Evolutionary conservation across 805 yeast genomes (phyloP), one percentile per base, ranked within the genome.

Genomic region (Alloascoidea hylecoeti): DNA sequence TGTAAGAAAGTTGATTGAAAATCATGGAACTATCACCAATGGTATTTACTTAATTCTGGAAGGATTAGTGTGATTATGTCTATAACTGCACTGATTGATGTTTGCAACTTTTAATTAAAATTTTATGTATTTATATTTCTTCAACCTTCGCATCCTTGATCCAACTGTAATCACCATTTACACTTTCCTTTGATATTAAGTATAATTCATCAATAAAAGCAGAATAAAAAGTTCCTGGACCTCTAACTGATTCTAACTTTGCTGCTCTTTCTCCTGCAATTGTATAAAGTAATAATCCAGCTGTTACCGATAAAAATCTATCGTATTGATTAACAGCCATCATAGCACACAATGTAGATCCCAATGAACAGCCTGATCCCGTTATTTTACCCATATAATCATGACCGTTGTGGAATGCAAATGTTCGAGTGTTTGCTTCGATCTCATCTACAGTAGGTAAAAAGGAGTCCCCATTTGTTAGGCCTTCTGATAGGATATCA

Each of bases 321-420:
- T 60, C 56, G 5, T 46, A 46, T 4, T 49, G 54, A 38, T 55
- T 47, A 2, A 72, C 69, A 2, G 76, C 76, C 2, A 74, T 52
- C 41, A 61, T 66, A 1, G 81, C 61, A 0, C 81, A 76, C 38
- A 84, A 72, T 0, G 72, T 67, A 35, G 86, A 74, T 1, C 94
- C 94, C 30, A 85, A 56, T 0, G 89, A 71, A 44, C 95, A 85
- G 0, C 95, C 95, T 2, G 86, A 63, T 0, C 3, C 94, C 95
- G 95, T 84, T 3, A 84, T 69, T 6, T 59, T 52, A 0, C 78
- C 77, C 79, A 84, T 75, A 14, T 75, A 46, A 15, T 56, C 56
- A 45, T 72, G 66, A 1, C 92, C 85, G 4, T 88, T 89, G 5
- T 48, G 41, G 3, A 75, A 50, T 2, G 50, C 46, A 2, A 49